Evolutionary conservation across 1,284 basidiomycete species (phyloP).

Genomic region (Cerrena zonata): DNA sequence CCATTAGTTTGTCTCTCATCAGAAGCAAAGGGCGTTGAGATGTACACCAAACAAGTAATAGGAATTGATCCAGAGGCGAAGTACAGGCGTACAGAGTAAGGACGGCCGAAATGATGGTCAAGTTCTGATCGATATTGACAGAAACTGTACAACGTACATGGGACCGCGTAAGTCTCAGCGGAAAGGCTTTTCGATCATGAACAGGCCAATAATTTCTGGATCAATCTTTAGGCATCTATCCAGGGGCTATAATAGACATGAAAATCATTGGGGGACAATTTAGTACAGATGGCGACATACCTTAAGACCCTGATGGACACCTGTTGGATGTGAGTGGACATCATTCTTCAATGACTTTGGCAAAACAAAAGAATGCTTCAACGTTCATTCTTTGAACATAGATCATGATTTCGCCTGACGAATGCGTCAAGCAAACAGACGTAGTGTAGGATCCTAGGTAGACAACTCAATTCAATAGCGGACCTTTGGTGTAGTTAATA

Average conservation of each 20-base stretch:
- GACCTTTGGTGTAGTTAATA: no score
- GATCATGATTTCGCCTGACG: constrained; percentile 85
- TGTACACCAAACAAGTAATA: constrained; percentile 90
- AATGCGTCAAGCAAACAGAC: constrained; percentile 92
- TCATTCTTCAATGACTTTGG: constrained; percentile 86
- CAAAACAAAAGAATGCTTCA: constrained; percentile 94
- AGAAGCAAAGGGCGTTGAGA: constrained; percentile 86
- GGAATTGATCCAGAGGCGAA: constrained; percentile 88
- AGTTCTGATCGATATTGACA: neutral
- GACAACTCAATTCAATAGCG: no score
- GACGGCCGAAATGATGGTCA: constrained; percentile 54
- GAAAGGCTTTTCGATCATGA: constrained; percentile 87
- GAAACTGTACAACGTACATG: constrained; percentile 78
- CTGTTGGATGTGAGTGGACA: constrained; percentile 95
- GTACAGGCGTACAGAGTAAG: constrained; percentile 95
- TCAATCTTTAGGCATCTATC: constrained; percentile 91
- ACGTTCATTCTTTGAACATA: constrained; percentile 99
- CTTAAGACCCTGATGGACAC: constrained; percentile 89
- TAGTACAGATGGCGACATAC: constrained; percentile 38
- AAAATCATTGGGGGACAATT: neutral
- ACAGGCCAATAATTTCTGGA: constrained; percentile 76
- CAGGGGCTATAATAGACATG: constrained; percentile 83
- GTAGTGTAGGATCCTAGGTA: no score
- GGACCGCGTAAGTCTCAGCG: constrained; percentile 95
- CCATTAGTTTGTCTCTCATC: constrained; percentile 85